A percentile compares a stretch with the other conserved stretches of the same genome.
These are phyloP conservation scores for Cyberlindnera xishuangbannaensis DNA, from an alignment of 805 yeast species.

Conservation along the genomic window DNA sequence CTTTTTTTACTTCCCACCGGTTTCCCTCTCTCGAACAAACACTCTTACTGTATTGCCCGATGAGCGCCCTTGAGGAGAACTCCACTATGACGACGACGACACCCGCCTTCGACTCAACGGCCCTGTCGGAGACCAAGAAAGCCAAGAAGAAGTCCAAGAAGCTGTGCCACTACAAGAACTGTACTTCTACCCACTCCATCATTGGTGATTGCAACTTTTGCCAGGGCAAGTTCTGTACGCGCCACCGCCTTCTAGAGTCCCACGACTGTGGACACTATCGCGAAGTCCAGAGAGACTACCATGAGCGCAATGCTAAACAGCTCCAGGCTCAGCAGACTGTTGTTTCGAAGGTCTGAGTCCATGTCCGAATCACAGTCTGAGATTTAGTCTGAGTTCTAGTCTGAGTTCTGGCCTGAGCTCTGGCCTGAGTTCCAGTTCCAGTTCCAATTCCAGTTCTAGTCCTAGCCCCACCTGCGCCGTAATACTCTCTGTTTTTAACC, in stretches of 20 bases:
- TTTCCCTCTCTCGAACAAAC: not conserved
- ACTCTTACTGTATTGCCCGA: too few species aligned
- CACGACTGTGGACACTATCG: conserved; percentile 57
- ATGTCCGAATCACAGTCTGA: too few species aligned
- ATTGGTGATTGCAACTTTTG: conserved; percentile 61
- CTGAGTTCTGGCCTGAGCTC: too few species aligned
- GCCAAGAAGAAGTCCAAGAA: conserved; percentile 27
- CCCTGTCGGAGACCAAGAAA: too few species aligned
- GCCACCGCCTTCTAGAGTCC: conserved; percentile 57
- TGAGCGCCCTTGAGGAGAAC: too few species aligned
- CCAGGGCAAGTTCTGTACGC: conserved; percentile 59
- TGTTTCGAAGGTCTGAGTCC: conserved; percentile 41
- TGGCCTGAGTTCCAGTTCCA: too few species aligned
- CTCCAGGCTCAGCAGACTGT: conserved; percentile 57
- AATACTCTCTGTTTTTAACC: too few species aligned
- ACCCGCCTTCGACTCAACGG: too few species aligned
- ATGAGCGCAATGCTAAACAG: conserved; percentile 58
- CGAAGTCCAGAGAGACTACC: conserved; percentile 52
- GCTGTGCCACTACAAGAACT: conserved; percentile 22
- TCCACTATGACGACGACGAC: too few species aligned
- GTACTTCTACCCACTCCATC: conserved; percentile 34
- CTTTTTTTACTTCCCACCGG: not conserved
- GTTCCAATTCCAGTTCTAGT: too few species aligned
- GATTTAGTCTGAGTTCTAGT: too few species aligned
- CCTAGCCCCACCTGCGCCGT: too few species aligned